Evolutionary conservation across 495 filamentous ascomycete genomes (phyloP).

Genomic region (Cairneyella variabilis): DNA sequence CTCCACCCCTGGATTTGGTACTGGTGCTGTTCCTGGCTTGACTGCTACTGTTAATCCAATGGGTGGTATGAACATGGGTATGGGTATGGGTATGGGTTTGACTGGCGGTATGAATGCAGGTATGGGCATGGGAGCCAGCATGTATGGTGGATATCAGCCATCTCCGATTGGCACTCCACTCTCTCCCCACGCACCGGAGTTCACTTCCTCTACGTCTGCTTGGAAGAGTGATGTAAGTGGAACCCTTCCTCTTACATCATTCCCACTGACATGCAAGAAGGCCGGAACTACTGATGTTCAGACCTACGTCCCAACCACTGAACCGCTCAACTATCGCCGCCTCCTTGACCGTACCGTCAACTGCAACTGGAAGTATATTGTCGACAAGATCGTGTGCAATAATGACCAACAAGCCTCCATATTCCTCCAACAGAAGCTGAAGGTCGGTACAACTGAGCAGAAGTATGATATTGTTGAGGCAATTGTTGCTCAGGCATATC

Average conservation of each 20-base stretch:
- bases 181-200: conserved; percentile 82
- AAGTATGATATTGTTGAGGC: conserved; percentile 96
- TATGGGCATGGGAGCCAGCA: conserved; percentile 30
- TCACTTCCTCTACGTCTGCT: conserved; percentile 47
- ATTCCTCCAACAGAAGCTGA: conserved; percentile 97
- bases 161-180: conserved; percentile 74
- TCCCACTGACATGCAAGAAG: conserved; percentile 28
- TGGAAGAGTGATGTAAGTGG: conserved; percentile 53
- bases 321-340: conserved; percentile 96
- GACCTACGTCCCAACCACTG: conserved; percentile 80
- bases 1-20: conserved; percentile 28
- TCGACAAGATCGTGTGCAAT: conserved; percentile 98
- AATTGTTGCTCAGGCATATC: conserved; percentile 93
- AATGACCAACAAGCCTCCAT: conserved; percentile 99
- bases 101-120: conserved; percentile 27
- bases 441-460: conserved; percentile 91
- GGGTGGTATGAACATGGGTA: conserved; percentile 29
- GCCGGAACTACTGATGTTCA: conserved; percentile 52
- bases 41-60: conserved; percentile 32
- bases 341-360: conserved; percentile 93
- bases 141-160: conserved; percentile 54
- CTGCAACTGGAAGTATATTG: conserved; percentile 99
- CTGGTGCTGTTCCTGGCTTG: conserved; percentile 23
- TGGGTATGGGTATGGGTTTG: conserved; percentile 28
- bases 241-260: neutral